These are phyloP conservation scores for Chaetothyriales sp. DNA, from an alignment of 2,329 filamentous ascomycete genomes.

Conservation along the genomic window DNA sequence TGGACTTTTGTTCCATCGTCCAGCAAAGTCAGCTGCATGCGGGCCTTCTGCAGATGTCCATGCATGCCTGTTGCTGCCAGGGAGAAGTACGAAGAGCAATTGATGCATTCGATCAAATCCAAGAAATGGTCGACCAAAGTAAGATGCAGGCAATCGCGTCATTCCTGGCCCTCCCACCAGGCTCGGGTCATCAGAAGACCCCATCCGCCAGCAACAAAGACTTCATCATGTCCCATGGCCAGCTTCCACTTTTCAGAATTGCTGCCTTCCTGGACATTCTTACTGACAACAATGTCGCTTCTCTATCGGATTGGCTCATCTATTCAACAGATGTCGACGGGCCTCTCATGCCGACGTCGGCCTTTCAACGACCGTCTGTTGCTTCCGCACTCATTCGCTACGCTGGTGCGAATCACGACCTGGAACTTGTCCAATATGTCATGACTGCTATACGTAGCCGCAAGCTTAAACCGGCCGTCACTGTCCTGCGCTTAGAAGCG, in stretches of 20 bases:
- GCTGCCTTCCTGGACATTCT: constrained; percentile 39
- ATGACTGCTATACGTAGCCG: neutral
- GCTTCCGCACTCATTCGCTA: constrained; percentile 42
- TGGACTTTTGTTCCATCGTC: constrained; percentile 9
- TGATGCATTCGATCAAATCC: constrained; percentile 12
- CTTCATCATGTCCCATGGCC: constrained; percentile 15
- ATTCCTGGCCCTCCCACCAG: constrained; percentile 7
- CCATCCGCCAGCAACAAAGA: neutral
- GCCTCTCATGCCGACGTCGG: constrained; percentile 33
- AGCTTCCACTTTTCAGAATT: constrained; percentile 22
- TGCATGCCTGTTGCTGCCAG: constrained; percentile 8
- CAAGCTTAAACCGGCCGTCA: constrained; percentile 9
- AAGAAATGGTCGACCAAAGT: constrained; percentile 31
- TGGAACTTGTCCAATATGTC: constrained; percentile 8
- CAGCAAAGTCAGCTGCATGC: constrained; percentile 9
- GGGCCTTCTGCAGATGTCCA: constrained; percentile 21
- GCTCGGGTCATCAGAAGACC: neutral
- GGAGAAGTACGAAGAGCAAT: constrained; percentile 15
- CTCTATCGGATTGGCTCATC: constrained; percentile 41
- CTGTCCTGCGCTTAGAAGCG: constrained; percentile 10
- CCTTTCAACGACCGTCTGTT: constrained; percentile 36
- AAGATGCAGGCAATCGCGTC: constrained; percentile 19
- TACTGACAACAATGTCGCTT: constrained; percentile 32
- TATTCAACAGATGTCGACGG: constrained; percentile 40
- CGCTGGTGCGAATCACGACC: constrained; percentile 37